Evolutionary conservation across 129 eudicot species (phyloP).

Genomic region (Ambrosia trifida): DNA sequence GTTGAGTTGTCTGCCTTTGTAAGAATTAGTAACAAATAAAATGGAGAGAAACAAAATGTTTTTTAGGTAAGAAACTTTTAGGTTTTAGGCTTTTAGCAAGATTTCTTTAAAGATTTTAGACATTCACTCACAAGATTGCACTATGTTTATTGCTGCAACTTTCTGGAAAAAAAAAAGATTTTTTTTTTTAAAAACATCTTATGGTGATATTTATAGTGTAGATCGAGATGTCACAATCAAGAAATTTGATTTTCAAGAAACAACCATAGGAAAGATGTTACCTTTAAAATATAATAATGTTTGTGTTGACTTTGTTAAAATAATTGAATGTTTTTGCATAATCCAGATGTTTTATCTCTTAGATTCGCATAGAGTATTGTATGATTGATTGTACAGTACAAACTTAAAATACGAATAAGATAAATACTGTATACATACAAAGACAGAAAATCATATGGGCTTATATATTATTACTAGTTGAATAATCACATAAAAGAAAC

Average conservation of each 20-base stretch:
- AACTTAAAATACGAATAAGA: too few species aligned
- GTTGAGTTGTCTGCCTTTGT: background rate
- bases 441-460: too few species aligned
- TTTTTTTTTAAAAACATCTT: background rate
- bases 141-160: conserved; percentile 20
- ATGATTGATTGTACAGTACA: too few species aligned
- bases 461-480: background rate
- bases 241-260: conserved; percentile 14
- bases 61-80: conserved; percentile 20
- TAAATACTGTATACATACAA: too few species aligned
- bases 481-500: background rate
- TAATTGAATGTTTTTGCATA: background rate
- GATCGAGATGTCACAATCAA: background rate
- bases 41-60: too few species aligned
- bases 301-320: background rate
- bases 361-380: background rate
- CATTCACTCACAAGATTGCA: conserved; percentile 19
- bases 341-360: background rate
- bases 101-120: conserved; percentile 25
- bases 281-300: background rate
- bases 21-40: conserved; percentile 6
- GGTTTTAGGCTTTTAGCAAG: conserved; percentile 13
- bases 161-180: background rate
- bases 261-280: background rate
- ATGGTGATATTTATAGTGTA: background rate